Conservation (phyloP, 2,329 filamentous ascomycete species). For the Pseudogymnoascus sp. region DNA sequence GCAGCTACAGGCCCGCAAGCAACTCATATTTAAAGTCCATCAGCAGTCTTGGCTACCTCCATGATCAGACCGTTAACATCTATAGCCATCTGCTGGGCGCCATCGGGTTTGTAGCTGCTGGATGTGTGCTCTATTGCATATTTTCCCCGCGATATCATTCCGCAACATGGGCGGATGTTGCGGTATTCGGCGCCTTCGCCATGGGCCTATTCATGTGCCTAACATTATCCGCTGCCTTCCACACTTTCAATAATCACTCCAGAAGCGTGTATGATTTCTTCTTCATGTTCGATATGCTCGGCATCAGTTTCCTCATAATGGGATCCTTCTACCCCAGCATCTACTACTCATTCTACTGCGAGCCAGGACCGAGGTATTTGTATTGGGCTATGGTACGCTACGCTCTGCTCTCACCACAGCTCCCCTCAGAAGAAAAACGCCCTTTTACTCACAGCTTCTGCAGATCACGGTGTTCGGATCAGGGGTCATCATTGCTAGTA, state of each 20-base stretch:
- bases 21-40: not conserved
- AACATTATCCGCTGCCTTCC: not conserved
- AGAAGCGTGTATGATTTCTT: not conserved
- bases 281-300: not conserved
- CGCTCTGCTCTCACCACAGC: not conserved
- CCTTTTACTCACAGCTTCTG: not conserved
- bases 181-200: not conserved
- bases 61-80: conserved; percentile 5
- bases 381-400: conserved; percentile 1
- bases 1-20: conserved; percentile 2
- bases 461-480: conserved; percentile 4
- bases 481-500: conserved; percentile 1
- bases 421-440: not conserved
- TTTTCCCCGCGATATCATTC: not conserved
- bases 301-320: not conserved
- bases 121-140: not conserved
- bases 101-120: not conserved
- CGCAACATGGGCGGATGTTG: not conserved
- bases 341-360: not conserved
- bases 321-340: conserved; percentile 2
- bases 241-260: not conserved
- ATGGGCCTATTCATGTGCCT: not conserved
- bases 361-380: conserved; percentile 5
- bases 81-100: not conserved
- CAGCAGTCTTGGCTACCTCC: not conserved